A percentile compares a stretch with the other conserved stretches of the same genome.
Conservation (phyloP, 352 stramenopile species). For the Globisporangium iwayamae region DNA sequence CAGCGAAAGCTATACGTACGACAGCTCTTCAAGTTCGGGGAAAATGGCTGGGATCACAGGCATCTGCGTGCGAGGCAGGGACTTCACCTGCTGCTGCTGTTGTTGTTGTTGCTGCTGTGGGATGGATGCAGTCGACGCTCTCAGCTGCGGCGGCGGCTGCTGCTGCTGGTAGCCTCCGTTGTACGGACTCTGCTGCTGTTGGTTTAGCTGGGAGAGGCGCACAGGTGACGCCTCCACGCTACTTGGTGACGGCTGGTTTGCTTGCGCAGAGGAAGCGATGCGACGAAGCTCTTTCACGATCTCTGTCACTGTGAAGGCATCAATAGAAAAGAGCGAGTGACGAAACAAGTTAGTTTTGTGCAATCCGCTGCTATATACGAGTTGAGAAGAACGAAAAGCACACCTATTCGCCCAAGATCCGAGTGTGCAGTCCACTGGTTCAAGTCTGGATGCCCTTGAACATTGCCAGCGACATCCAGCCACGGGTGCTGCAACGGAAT, state of each 20-base stretch:
- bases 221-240: slow-evolving; percentile 4
- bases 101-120: slow-evolving; percentile 6
- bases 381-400: not conserved
- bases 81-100: slow-evolving; percentile 32
- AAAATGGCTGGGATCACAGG: slow-evolving; percentile 71
- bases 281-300: slow-evolving; percentile 58
- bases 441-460: slow-evolving; percentile 66
- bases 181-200: slow-evolving; percentile 7
- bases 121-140: not conserved
- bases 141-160: slow-evolving; percentile 18
- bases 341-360: not conserved
- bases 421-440: slow-evolving; percentile 83
- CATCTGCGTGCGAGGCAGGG: slow-evolving; percentile 66
- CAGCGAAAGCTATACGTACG: slow-evolving; percentile 34
- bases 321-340: not conserved
- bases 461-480: slow-evolving; percentile 67
- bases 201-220: slow-evolving; percentile 3
- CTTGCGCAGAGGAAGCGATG: slow-evolving; percentile 16
- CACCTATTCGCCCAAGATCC: slow-evolving; percentile 73
- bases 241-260: not conserved
- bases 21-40: slow-evolving; percentile 70
- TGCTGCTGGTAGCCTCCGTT: slow-evolving; percentile 12
- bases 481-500: slow-evolving; percentile 70
- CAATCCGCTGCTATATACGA: not conserved
- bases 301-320: slow-evolving; percentile 40